phyloP scores from a whole-genome alignment of 139 green algal species.

The Picochlorum sp. region DNA sequence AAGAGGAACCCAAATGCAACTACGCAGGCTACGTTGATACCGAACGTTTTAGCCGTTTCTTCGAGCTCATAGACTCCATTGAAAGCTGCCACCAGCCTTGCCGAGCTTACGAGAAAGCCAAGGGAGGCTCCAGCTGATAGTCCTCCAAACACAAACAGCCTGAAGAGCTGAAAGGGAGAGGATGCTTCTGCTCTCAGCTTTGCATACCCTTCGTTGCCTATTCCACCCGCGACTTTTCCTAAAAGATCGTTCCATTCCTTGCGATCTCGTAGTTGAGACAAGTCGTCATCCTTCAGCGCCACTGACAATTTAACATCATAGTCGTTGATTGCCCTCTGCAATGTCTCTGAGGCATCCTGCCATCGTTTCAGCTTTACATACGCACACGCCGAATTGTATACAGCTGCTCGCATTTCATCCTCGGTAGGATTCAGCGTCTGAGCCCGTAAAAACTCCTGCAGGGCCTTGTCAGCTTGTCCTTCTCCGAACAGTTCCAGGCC shows the following conservation, averaged over 20 bases:
- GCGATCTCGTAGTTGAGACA: constrained; percentile 64
- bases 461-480: constrained; percentile 29
- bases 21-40: constrained; percentile 63
- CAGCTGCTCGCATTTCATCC: constrained; percentile 77
- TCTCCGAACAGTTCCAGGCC: constrained; percentile 44
- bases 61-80: constrained; percentile 52
- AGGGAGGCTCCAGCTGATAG: constrained; percentile 56
- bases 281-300: constrained; percentile 70
- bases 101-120: constrained; percentile 70
- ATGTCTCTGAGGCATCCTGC: constrained; percentile 54
- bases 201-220: constrained; percentile 44
- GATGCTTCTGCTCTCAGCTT: constrained; percentile 48
- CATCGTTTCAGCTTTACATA: constrained; percentile 68
- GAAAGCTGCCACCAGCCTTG: constrained; percentile 46
- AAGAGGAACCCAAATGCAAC: constrained; percentile 62
- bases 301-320: constrained; percentile 74
- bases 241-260: constrained; percentile 77
- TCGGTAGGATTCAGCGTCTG: constrained; percentile 59
- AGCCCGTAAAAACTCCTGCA: constrained; percentile 58
- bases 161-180: constrained; percentile 75
- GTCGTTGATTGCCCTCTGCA: constrained; percentile 69
- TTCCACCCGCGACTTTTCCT: constrained; percentile 32
- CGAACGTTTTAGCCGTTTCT: constrained; percentile 73
- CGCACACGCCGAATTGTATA: constrained; percentile 89
- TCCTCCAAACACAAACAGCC: constrained; percentile 67